Evolutionary conservation across 257 asterid species (phyloP), one percentile per base, ranked within the genome.

Genomic region (Solanum appendiculatum): DNA sequence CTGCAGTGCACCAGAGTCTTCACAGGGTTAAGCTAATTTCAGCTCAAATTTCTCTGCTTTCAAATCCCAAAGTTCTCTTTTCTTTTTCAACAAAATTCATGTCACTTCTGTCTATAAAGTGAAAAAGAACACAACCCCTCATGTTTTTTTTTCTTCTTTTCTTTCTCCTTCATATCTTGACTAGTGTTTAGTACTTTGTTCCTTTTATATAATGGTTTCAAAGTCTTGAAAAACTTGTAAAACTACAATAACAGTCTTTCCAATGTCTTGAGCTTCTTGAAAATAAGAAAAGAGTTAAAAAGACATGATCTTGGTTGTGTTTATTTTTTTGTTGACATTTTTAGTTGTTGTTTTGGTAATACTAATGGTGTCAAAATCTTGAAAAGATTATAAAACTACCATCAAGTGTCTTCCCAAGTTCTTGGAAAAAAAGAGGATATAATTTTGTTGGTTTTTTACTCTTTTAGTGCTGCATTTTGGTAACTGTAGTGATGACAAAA

Each of bases 41-140:
- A 27, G 83, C 64, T 58, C 73, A 87, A 33, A 66, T 33, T 29
- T 46, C 7, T 66, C 81, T 85, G 85, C 39, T 9, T 86, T 51
- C 91, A 81, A 90, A 87, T 90, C 91, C 91, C 90, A 86, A 88
- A 87, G 90, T 80, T 8, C 82, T 86, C 89, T 68, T 83, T 60
- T 39, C 70, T 87, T 72, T 73, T 89, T 70, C 23, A 9, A 34
- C 13, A 83, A 54, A 31, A 25, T 20, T 46, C 82, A 56, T 29
- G 31, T 78, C 86, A 66, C 14, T 87, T 78, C 83, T 86, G 86
- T 85, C 37, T 54, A 15, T 84, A 37, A 84, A 27, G 39, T n/a
- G 78, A 39, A 84, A 36, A 37, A 60, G 42, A n/a, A 42, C 4
- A 60, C 74, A 73, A 21, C 40, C 74, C 63, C 40, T 42, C 80